Conservation (phyloP, 257 asterid species). For the Petunia axillaris region DNA sequence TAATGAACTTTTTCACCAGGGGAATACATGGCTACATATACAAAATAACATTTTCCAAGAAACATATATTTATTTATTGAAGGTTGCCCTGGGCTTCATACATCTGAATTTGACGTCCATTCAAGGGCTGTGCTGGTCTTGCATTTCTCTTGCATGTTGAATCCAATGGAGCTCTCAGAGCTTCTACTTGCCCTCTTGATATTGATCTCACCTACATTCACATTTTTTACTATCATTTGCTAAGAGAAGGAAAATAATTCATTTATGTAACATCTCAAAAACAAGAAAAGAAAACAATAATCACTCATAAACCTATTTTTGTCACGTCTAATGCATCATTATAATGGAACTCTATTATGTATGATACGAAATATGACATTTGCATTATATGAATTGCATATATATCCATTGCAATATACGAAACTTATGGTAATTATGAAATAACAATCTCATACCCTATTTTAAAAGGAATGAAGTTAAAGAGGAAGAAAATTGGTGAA, state of each 20-base stretch:
- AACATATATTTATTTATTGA: background rate
- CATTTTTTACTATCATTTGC: background rate
- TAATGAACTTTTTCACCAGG: background rate
- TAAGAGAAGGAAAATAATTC: too few species aligned
- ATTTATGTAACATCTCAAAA: background rate
- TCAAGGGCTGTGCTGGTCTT: constrained; percentile 63
- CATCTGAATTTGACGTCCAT: constrained; percentile 56
- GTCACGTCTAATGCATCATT: too few species aligned
- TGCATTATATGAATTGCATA: too few species aligned
- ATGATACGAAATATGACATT: too few species aligned
- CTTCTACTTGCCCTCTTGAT: constrained; percentile 52
- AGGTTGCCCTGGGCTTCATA: constrained; percentile 29
- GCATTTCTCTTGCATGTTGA: constrained; percentile 65
- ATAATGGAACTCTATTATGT: too few species aligned
- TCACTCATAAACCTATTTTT: too few species aligned
- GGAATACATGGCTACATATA: background rate
- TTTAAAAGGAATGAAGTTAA: too few species aligned
- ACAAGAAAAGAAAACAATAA: background rate
- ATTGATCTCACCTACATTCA: constrained; percentile 49
- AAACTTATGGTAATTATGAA: too few species aligned
- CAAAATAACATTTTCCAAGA: background rate
- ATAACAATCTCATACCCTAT: too few species aligned
- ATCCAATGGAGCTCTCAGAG: constrained; percentile 62
- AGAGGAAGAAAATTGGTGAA: too few species aligned
- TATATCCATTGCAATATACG: too few species aligned